Base-by-base conservation (phyloP, 768 basidiomycete genomes). In the Leccinum pellstonianum region DNA sequence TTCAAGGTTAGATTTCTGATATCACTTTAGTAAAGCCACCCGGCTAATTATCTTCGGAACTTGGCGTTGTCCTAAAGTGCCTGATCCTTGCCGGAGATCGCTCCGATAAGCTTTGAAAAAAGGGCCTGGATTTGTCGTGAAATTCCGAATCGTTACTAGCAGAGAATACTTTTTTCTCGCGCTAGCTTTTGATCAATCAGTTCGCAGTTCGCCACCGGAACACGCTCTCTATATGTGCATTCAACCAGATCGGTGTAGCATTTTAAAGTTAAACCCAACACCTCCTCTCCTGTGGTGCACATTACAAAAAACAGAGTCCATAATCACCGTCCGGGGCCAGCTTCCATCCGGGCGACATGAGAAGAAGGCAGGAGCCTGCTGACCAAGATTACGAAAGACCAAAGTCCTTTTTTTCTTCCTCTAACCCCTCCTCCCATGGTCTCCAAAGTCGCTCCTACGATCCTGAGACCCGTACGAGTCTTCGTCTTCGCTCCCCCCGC, bases 391-490 rank as follows among this genome's bases (percentile, higher is more conserved):
- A 66, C 64, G 63, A 46, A 68, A 62, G 50, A 51, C 65, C 67
- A 75, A 43, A 5, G 43, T 43, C 43, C 15, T 37, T 10, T 43
- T 8, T 19, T 19, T 19, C 29, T 19, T 19, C 43, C n/a, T 19
- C 43, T 43, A 43, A 25, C 63, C 70, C 61, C 73, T 70, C 64
- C 72, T 74, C 58, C 65, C 69, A 63, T 75, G 72, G 62, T 73
- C 72, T 23, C 70, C 74, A 48, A 75, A 69, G 38, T 73, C 73
- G 54, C 71, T 73, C 60, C 70, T 66, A 41, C 73, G 74, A 6
- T 73, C 72, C 66, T 73, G 73, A 55, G 73, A 73, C 23, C 69
- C 74, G 53, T 72, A 73, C 3, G 73, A 74, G 52, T 59, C 73
- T 33, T 74, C 73, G 35, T 74, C 73, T 56, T 74, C 73, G 60